Base-by-base conservation (phyloP, 305 asterid genomes). In the Euphrasia arctica region DNA sequence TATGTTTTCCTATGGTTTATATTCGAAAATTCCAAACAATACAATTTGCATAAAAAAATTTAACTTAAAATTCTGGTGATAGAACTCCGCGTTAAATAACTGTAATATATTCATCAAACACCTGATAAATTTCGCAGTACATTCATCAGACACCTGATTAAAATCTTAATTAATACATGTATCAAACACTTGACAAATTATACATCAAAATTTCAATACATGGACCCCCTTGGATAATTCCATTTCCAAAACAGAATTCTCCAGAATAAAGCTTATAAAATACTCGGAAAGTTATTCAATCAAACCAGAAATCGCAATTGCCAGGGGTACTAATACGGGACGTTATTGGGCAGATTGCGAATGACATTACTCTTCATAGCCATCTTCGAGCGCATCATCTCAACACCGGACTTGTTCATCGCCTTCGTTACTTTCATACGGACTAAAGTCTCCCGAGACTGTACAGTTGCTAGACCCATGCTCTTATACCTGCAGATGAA, bases 311-410 rank as follows among this genome's bases (percentile, higher is more conserved):
- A 47, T 9, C 14, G 1, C 52, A 48, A 13, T 0, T 4, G 22
- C 14, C 49, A 70, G 22, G 56, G 36, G 2, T 39, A 62, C 78
- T 88, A 86, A 81, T 85, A 74, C 0, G 95, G 69, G 14, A 79
- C 86, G 57, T 93, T 93, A 36, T 81, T 86, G 55, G 99, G 99
- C 62, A 93, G 95, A 72, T 90, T 86, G 58, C 99, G 97, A 27
- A 93, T 90, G 50, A 85, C 91, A 54, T 93, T 93, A 66, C 90
- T 93, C 83, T 90, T 93, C 92, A 90, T 86, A 51, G 96, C 95
- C 56, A 90, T 83, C 80, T 86, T 93, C 14, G 84, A 74, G 48
- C 95, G 96, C 99, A 93, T 93, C 9, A 54, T 68, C 70, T 93
- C 97, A 39, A 83, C 85, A 0, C 95, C 91, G 8, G 80, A 67